These are phyloP conservation scores for Hanseniaspora sp. DNA, from an alignment of 1,139 yeast species.

Conservation along the genomic window DNA sequence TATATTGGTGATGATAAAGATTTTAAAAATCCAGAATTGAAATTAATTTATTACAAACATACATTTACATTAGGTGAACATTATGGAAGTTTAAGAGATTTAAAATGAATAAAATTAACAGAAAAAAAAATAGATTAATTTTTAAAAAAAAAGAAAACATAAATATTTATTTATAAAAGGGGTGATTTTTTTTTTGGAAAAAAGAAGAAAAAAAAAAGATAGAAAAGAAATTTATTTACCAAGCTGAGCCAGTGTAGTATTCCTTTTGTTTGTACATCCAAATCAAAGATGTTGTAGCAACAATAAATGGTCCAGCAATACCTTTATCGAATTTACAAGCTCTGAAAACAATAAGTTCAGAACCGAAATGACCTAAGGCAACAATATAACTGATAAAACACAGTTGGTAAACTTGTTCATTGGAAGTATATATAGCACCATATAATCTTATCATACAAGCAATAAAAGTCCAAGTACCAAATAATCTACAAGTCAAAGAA, in stretches of 20 bases:
- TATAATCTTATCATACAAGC: constrained; percentile 75
- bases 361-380: constrained; percentile 72
- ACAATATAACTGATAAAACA: constrained; percentile 73
- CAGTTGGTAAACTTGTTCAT: constrained; percentile 62
- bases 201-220: no score
- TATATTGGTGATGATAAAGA: constrained; percentile 32
- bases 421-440: constrained; percentile 67
- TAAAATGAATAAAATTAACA: constrained; percentile 6
- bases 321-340: constrained; percentile 84
- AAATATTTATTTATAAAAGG: constrained; percentile 6
- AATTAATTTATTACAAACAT: constrained; percentile 73
- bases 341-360: constrained; percentile 69
- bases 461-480: constrained; percentile 94
- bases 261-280: constrained; percentile 56
- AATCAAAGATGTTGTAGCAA: constrained; percentile 43
- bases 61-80: constrained; percentile 89
- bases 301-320: constrained; percentile 73
- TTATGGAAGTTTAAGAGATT: constrained; percentile 69
- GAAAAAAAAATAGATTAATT: not conserved
- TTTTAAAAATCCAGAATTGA: constrained; percentile 38
- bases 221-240: constrained; percentile 14
- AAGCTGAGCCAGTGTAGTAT: constrained; percentile 35
- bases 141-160: not conserved
- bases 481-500: constrained; percentile 76
- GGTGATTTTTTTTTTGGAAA: no score